These are phyloP conservation scores for Nicotiana attenuata DNA, from an alignment of 257 asterid species.

Conservation along the genomic window DNA sequence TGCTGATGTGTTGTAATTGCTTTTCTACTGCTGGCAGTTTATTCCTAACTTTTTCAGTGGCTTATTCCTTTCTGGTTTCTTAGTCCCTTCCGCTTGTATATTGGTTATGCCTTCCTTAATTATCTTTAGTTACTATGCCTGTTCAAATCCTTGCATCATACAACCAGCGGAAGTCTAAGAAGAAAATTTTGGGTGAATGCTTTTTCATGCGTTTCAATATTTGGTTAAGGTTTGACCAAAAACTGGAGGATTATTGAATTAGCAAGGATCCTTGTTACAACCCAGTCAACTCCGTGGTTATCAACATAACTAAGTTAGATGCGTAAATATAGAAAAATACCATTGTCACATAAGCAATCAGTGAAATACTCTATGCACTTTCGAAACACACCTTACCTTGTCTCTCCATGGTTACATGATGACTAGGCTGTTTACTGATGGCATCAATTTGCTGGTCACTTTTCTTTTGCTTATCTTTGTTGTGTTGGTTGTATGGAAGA, in stretches of 20 bases:
- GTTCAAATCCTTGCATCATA: neutral
- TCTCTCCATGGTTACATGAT: neutral
- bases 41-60: neutral
- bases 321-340: neutral
- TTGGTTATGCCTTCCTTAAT: neutral
- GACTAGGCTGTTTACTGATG: neutral
- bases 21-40: neutral
- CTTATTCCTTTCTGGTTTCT: conserved; percentile 5
- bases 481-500: neutral
- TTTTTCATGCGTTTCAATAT: neutral
- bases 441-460: neutral
- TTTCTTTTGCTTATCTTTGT: neutral
- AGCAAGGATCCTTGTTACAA: neutral
- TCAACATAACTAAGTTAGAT: neutral
- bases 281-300: neutral
- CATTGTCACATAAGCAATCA: neutral
- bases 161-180: neutral
- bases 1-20: neutral
- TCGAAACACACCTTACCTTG: neutral
- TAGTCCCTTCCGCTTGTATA: neutral
- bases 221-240: neutral
- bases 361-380: neutral
- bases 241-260: neutral
- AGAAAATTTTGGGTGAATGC: neutral
- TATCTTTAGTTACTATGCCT: neutral